Evolutionary conservation across 345 rosid species (phyloP), one percentile per base, ranked within the genome.

Genomic region (Iberis pinnata): DNA sequence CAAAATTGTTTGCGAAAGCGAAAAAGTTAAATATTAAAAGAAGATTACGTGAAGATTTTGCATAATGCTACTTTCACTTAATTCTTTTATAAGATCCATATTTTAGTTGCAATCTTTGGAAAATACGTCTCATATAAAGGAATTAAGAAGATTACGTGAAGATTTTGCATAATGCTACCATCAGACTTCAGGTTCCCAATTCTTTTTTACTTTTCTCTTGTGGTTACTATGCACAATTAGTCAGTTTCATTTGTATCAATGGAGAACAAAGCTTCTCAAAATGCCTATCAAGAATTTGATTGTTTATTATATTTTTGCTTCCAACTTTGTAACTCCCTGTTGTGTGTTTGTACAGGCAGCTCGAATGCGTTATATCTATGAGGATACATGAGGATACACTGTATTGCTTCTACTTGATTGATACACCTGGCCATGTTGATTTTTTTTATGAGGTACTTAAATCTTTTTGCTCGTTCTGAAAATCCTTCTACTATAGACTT

Each of bases 351-450:
- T 59, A 63, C 69, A 90, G 95, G 96, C 98, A 24, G 89, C 98
- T 67, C 81, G 98, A 63, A 92, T 92, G 98, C 96, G 98, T 19
- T 92, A 73, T 70, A 68, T 81, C 56, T 75, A 56, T 47, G 78
- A 76, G 15, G 75, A n/a, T n/a, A n/a, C n/a, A n/a, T n/a, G n/a
- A n/a, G n/a, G n/a, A 63, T 45, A 68, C 73, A 68, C 80, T 89
- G 0, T 92, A 78, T 68, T 92, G 98, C 65, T 69, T 88, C 62
- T 87, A 92, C 70, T 73, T 92, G 43, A 92, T 92, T 58, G 98
- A 92, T 67, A 92, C 98, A 44, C 96, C 98, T 3, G 96, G 98
- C 10, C 98, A 88, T 63, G 95, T 92, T 22, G 98, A 92, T 75
- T 92, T 92, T 75, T 84, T 95, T 38, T 92, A 92, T 51, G 96